Evolutionary conservation across 495 filamentous ascomycete species (phyloP), one percentile per base, ranked within the genome.

Genomic region (Aspergillus kassunensis): DNA sequence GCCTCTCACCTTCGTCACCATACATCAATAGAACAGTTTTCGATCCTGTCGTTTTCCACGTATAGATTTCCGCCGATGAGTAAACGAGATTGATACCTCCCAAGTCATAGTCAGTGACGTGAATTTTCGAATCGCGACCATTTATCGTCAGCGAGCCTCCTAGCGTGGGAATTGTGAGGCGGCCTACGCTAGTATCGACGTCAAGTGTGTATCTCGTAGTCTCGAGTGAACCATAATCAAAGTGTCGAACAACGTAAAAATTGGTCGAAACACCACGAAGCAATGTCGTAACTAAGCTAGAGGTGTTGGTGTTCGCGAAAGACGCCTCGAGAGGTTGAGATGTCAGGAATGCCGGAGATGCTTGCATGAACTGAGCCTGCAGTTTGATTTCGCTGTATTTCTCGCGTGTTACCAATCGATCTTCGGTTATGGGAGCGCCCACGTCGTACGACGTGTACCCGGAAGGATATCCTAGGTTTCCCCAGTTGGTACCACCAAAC

Each of bases 311-410:
- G 3, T 53, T 54, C 2, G 75, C n/a, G n/a, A n/a, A n/a, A n/a
- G n/a, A n/a, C n/a, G n/a, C n/a, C n/a, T n/a, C n/a, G n/a, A n/a
- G n/a, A n/a, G n/a, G 65, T 4, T 59, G 68, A 7, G 74, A 63
- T 6, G 72, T 79, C 24, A 87, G 65, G 55, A 87, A 89, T 2
- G 75, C 76, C 3, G 80, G 83, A 7, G 80, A 85, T 3, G 78
- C 80, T 54, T 81, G 80, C 31, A 88, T 55, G 65, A 89, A 89
- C 35, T 85, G 83, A 9, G 76, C 85, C 58, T 85, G 63, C 0
- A 90, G 71, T 47, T 89, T 90, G 27, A 83, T 58, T 54, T 90
- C 84, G 33, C 81, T 83, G 61, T 87, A 90, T 58, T 90, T 90
- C 55, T 88, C 84, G 16, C 86, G 73, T n/a, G 61, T 60, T 11